A percentile compares a stretch with the other conserved stretches of the same genome.
Conservation (phyloP, 1,139 yeast genomes). For the Starmera stellimalicola region DNA sequence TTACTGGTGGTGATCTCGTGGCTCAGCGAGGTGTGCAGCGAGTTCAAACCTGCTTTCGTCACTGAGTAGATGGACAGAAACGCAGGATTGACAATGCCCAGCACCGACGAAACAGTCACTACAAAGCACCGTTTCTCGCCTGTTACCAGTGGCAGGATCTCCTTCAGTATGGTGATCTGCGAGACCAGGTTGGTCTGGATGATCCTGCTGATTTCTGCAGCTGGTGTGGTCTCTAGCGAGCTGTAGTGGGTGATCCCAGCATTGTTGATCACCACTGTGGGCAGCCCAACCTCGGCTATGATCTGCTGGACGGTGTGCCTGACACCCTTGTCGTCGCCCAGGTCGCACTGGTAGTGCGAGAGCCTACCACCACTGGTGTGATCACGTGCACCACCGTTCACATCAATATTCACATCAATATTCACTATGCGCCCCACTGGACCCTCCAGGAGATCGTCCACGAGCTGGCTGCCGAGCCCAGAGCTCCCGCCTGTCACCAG, state of each 20-base stretch:
- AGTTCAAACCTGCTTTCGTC: slow-evolving; percentile 53
- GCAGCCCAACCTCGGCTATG: slow-evolving; percentile 21
- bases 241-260: slow-evolving; percentile 60
- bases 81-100: slow-evolving; percentile 66
- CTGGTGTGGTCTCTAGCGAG: slow-evolving; percentile 29
- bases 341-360: slow-evolving; percentile 37
- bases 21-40: slow-evolving; percentile 48
- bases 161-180: slow-evolving; percentile 41
- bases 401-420: slow-evolving; percentile 14
- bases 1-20: slow-evolving; percentile 33
- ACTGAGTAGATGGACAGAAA: slow-evolving; percentile 46
- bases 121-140: slow-evolving; percentile 33
- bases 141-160: slow-evolving; percentile 27
- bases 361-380: no score
- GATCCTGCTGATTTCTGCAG: slow-evolving; percentile 26
- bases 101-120: slow-evolving; percentile 57
- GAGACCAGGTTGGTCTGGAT: slow-evolving; percentile 50
- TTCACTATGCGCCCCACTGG: slow-evolving; percentile 42
- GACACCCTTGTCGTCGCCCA: slow-evolving; percentile 30
- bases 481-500: slow-evolving; percentile 58
- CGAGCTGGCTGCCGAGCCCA: slow-evolving; percentile 48
- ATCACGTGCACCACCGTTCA: slow-evolving; percentile 8
- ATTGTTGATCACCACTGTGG: slow-evolving; percentile 58
- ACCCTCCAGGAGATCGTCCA: slow-evolving; percentile 25
- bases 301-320: slow-evolving; percentile 24